phyloP scores from a whole-genome alignment of 2,329 filamentous ascomycete genomes.

The Nothopassalora personata region DNA sequence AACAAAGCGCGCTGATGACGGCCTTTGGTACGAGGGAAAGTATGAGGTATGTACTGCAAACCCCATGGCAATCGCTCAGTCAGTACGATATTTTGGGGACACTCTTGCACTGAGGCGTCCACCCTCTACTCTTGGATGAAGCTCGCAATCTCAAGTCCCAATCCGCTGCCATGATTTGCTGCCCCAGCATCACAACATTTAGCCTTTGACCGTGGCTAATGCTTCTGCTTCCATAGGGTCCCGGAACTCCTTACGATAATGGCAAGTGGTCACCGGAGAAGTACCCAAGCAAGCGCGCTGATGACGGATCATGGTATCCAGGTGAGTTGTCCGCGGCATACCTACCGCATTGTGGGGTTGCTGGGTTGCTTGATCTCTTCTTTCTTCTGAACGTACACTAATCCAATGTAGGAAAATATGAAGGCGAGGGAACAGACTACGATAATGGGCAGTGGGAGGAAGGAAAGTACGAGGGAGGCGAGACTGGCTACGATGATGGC shows the following conservation, averaged over 20 bases:
- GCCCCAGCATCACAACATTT: too few species aligned
- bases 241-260: slow-evolving; percentile 2
- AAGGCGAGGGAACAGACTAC: not conserved
- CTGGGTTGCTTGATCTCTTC: too few species aligned
- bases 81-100: too few species aligned
- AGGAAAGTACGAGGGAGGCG: slow-evolving; percentile 1
- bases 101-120: too few species aligned
- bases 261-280: not conserved
- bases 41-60: not conserved
- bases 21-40: not conserved
- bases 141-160: too few species aligned
- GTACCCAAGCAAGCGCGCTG: not conserved
- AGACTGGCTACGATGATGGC: slow-evolving; percentile 5
- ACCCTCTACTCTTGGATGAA: too few species aligned
- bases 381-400: too few species aligned
- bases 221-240: not conserved
- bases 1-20: not conserved
- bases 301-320: not conserved
- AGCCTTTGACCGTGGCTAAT: too few species aligned
- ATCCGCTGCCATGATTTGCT: too few species aligned
- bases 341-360: too few species aligned
- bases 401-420: not conserved
- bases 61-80: too few species aligned
- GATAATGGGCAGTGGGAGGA: not conserved
- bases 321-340: not conserved